These are phyloP conservation scores for Brettanomyces anomalus DNA, from an alignment of 805 yeast species.

Conservation along the genomic window DNA sequence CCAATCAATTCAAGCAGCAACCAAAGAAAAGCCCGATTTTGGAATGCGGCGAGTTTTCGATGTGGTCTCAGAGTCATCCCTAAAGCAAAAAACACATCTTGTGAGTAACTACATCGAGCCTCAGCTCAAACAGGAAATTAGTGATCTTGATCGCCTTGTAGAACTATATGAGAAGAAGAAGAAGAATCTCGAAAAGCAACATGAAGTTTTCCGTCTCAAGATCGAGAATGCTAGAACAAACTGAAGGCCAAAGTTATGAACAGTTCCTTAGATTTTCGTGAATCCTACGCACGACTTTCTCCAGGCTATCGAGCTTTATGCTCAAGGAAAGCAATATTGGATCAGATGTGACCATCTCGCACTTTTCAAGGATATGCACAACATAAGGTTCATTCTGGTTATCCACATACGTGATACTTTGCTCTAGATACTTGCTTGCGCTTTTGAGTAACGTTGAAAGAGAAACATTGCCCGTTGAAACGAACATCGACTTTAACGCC, in stretches of 20 bases:
- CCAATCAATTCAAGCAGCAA: neutral
- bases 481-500: constrained; percentile 18
- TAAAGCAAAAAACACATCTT: constrained; percentile 2
- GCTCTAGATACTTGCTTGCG: constrained; percentile 46
- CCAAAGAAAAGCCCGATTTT: neutral
- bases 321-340: constrained; percentile 55
- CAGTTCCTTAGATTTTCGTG: constrained; percentile 17
- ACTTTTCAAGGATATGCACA: constrained; percentile 51
- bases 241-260: neutral
- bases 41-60: constrained; percentile 8
- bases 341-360: constrained; percentile 57
- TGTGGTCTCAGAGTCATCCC: constrained; percentile 9
- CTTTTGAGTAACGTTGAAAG: constrained; percentile 26
- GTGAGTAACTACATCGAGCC: constrained; percentile 8
- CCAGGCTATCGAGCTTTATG: constrained; percentile 55
- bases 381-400: constrained; percentile 30
- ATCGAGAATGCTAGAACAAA: constrained; percentile 6
- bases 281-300: constrained; percentile 33
- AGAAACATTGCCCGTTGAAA: constrained; percentile 19
- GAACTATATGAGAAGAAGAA: constrained; percentile 5
- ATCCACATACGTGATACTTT: constrained; percentile 51
- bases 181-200: constrained; percentile 6
- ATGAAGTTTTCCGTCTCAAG: constrained; percentile 7
- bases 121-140: constrained; percentile 5
- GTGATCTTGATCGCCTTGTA: neutral